Percentiles rank a stretch among this genome's conserved stretches.
Conservation (phyloP, 192 early-diverging fungal genomes). For the Mortierella antarctica region DNA sequence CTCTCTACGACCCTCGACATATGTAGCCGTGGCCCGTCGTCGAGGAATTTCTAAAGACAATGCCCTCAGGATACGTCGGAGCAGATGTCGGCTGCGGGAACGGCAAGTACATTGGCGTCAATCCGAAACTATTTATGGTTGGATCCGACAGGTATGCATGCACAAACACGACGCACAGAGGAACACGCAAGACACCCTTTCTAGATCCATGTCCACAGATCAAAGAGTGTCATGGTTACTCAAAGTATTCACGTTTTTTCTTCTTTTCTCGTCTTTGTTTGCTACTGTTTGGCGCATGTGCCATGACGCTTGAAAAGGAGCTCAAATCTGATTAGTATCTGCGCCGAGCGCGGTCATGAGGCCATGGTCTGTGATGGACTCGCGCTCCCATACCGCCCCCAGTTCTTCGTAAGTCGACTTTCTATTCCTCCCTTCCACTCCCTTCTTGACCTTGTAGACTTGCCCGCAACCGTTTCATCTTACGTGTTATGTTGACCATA, state of each 20-base stretch:
- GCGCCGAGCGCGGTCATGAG: slow-evolving; percentile 78
- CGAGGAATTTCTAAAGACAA: slow-evolving; percentile 76
- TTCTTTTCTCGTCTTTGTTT: background rate
- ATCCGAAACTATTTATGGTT: slow-evolving; percentile 79
- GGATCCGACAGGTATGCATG: slow-evolving; percentile 82
- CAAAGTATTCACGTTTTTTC: background rate
- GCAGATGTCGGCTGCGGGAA: slow-evolving; percentile 98
- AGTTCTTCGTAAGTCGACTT: slow-evolving; percentile 72
- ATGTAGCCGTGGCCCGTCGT: slow-evolving; percentile 95
- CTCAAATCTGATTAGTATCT: slow-evolving; percentile 82
- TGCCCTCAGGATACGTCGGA: slow-evolving; percentile 79
- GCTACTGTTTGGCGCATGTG: too few relatives aligned
- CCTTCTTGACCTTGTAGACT: background rate
- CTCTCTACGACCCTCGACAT: background rate
- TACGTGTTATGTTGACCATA: background rate
- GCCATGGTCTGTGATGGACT: slow-evolving; percentile 86
- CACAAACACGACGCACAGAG: slow-evolving; percentile 13
- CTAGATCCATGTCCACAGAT: background rate
- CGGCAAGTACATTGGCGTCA: slow-evolving; percentile 96
- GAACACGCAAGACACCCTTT: background rate
- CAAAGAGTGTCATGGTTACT: background rate
- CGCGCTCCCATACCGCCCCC: slow-evolving; percentile 74
- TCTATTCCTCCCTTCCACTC: background rate
- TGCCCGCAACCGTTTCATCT: background rate
- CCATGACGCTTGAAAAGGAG: slow-evolving; percentile 59